Conservation (phyloP, 2,329 filamentous ascomycete species). For the Xylaria sp. region DNA sequence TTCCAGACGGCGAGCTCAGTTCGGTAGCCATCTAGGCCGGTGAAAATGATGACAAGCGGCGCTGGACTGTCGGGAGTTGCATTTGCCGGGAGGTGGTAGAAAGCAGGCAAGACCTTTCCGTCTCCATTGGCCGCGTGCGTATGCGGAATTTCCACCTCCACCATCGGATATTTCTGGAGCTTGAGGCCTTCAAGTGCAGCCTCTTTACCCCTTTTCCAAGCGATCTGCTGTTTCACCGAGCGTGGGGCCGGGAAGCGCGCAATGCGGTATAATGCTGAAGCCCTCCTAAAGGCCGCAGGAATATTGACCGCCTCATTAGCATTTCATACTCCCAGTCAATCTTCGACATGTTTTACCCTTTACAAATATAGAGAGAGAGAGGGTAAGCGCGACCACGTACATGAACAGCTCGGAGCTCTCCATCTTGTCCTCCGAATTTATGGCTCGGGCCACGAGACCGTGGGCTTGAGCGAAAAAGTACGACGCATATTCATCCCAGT, state of each 20-base stretch:
- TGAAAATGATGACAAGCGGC: constrained; percentile 47
- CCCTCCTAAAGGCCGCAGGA: constrained; percentile 39
- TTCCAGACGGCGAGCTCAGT: constrained; percentile 52
- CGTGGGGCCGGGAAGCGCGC: constrained; percentile 51
- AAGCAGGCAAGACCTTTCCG: constrained; percentile 44
- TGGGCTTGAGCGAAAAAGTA: constrained; percentile 50
- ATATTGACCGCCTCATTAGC: neutral
- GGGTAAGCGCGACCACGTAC: constrained; percentile 38
- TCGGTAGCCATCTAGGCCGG: constrained; percentile 47
- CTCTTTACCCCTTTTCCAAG: constrained; percentile 48
- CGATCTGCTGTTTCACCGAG: constrained; percentile 46
- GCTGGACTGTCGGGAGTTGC: constrained; percentile 38
- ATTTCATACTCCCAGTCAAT: neutral
- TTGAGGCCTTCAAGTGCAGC: constrained; percentile 47
- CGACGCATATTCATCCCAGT: constrained; percentile 52
- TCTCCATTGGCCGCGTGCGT: constrained; percentile 43
- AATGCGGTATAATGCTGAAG: constrained; percentile 51
- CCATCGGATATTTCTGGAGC: constrained; percentile 47
- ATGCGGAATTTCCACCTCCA: constrained; percentile 48
- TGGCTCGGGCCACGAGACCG: constrained; percentile 43
- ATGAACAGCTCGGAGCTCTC: constrained; percentile 50
- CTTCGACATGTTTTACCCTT: neutral
- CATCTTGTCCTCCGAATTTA: constrained; percentile 38
- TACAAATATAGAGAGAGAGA: too few species aligned
- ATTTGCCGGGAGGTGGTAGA: constrained; percentile 45